Conservation (phyloP, 2,329 filamentous ascomycete genomes). For the Colletotrichum filicis region DNA sequence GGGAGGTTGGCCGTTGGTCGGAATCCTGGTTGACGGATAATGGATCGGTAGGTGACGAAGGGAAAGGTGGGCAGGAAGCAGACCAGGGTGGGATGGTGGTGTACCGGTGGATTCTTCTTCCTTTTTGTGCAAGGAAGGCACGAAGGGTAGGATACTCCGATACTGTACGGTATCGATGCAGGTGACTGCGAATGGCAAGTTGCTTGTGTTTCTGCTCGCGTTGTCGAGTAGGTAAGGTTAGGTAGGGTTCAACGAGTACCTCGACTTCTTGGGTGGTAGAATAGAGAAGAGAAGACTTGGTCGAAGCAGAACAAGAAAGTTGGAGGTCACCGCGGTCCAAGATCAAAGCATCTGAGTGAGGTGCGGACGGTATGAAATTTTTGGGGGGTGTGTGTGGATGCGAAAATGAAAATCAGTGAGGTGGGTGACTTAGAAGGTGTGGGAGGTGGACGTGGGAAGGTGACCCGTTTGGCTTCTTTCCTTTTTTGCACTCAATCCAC, state of each 20-base stretch:
- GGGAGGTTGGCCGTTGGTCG: slow-evolving; percentile 34
- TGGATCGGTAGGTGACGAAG: slow-evolving; percentile 29
- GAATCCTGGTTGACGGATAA: slow-evolving; percentile 26
- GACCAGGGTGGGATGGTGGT: slow-evolving; percentile 1
- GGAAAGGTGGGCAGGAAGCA: slow-evolving; percentile 11
- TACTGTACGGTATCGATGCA: not conserved
- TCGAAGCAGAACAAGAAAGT: slow-evolving; percentile 32
- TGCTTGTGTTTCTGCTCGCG: not conserved
- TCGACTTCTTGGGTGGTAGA: not conserved
- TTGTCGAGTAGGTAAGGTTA: not conserved
- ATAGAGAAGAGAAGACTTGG: not conserved
- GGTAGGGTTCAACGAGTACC: no score
- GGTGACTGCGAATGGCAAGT: not conserved
- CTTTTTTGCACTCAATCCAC: slow-evolving; percentile 13
- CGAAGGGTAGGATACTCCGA: not conserved
- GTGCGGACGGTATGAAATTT: slow-evolving; percentile 25
- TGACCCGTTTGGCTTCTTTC: slow-evolving; percentile 23
- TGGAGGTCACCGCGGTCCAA: slow-evolving; percentile 28
- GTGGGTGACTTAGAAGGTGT: slow-evolving; percentile 12
- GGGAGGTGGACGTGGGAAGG: slow-evolving; percentile 13
- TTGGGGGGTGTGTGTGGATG: slow-evolving; percentile 10
- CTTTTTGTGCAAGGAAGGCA: slow-evolving; percentile 15
- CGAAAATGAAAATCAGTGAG: not conserved
- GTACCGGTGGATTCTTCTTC: not conserved
- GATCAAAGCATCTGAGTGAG: slow-evolving; percentile 25